Conservation (phyloP, 2,329 filamentous ascomycete genomes). For the Paecilomyces variotii region DNA sequence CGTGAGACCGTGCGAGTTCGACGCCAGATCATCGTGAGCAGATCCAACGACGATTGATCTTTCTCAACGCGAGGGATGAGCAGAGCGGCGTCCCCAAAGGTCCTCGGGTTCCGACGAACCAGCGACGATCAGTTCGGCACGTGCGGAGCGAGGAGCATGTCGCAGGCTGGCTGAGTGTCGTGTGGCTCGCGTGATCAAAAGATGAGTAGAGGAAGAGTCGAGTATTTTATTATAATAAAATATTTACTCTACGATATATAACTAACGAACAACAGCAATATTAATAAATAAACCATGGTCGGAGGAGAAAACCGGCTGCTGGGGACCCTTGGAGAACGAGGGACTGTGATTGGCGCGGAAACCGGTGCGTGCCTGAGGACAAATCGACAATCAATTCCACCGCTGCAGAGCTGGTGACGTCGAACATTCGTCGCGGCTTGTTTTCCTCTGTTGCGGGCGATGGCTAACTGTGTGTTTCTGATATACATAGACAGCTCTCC, state of each 20-base stretch:
- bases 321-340: not conserved
- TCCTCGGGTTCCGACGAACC: not conserved
- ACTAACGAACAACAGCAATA: not conserved
- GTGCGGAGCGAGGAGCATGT: not conserved
- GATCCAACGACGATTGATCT: too few relatives aligned
- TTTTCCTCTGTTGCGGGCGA: not conserved
- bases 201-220: too few relatives aligned
- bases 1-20: too few relatives aligned
- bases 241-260: not conserved
- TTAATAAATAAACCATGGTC: not conserved
- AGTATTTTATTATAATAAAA: not conserved
- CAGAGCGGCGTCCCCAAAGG: not conserved
- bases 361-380: not conserved
- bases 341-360: not conserved
- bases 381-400: not conserved
- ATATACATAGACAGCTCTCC: not conserved
- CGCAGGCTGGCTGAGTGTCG: not conserved
- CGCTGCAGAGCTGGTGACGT: not conserved
- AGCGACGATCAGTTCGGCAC: not conserved
- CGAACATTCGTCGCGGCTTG: not conserved
- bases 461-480: not conserved
- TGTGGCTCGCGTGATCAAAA: not conserved
- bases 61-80: too few relatives aligned
- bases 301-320: not conserved
- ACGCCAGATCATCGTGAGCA: too few relatives aligned